A percentile compares a stretch with the other conserved stretches of the same genome.
Conservation (phyloP, 1,284 basidiomycete genomes). For the Leccinum glutinopallens region DNA sequence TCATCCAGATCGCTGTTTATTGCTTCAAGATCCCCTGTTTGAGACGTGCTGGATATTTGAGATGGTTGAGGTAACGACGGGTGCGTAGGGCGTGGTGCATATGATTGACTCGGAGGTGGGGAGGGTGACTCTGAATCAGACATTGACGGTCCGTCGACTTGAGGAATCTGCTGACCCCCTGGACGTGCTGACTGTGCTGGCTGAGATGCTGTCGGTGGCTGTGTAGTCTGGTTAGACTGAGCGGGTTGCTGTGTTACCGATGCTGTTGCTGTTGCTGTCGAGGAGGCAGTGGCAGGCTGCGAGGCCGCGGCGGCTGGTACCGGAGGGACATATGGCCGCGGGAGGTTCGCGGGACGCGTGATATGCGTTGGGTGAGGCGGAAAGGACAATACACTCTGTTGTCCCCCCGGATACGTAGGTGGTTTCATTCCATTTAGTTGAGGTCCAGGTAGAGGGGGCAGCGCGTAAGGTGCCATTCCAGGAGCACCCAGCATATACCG, state of each 20-base stretch:
- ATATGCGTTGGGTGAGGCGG: constrained; percentile 49
- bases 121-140: constrained; percentile 65
- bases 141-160: constrained; percentile 59
- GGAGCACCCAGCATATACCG: constrained; percentile 58
- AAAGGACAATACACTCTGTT: constrained; percentile 57
- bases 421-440: constrained; percentile 50
- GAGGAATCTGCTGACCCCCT: constrained; percentile 56
- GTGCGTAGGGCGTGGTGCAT: constrained; percentile 63
- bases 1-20: constrained; percentile 98
- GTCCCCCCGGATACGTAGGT: constrained; percentile 52
- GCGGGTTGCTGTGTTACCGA: constrained; percentile 17
- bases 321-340: constrained; percentile 33
- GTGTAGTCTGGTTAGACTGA: constrained; percentile 9
- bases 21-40: constrained; percentile 64
- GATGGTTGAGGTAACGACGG: constrained; percentile 59
- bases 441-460: constrained; percentile 68
- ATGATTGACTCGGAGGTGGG: constrained; percentile 56
- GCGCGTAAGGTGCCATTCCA: constrained; percentile 47
- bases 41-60: constrained; percentile 42
- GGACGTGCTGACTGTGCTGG: constrained; percentile 30
- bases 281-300: constrained; percentile 22
- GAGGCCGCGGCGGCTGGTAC: constrained; percentile 7
- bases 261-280: constrained; percentile 5
- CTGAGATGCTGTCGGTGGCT: constrained; percentile 15
- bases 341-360: constrained; percentile 36